phyloP scores from a whole-genome alignment of 345 rosid species.

The Noccaea caerulescens region DNA sequence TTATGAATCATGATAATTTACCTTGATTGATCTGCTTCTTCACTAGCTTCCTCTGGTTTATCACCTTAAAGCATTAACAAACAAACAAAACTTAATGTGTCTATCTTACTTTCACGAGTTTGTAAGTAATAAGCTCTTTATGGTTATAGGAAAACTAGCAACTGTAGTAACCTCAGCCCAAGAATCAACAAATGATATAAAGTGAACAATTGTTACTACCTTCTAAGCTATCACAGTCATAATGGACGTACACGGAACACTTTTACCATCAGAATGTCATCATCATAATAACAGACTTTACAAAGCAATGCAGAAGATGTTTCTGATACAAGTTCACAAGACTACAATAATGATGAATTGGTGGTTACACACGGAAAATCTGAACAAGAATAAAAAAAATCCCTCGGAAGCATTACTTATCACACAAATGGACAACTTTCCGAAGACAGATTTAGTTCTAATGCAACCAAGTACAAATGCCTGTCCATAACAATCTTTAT shows the following conservation, averaged over 20 bases:
- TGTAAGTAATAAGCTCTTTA: slow-evolving; percentile 5
- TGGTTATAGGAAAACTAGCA: slow-evolving; percentile 5
- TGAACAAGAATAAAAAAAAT: not conserved
- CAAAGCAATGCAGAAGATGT: not conserved
- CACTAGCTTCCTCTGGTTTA: slow-evolving; percentile 49
- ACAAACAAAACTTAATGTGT: not conserved
- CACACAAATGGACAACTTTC: not conserved
- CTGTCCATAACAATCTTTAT: not conserved
- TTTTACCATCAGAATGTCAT: slow-evolving; percentile 9
- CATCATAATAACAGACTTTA: not conserved
- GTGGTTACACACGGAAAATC: not conserved
- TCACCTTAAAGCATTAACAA: slow-evolving; percentile 48
- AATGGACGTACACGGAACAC: not conserved
- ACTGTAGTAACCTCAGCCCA: not conserved
- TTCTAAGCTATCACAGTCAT: slow-evolving; percentile 3
- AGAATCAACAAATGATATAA: slow-evolving; percentile 16
- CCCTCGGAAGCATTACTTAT: slow-evolving; percentile 9
- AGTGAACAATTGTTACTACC: not conserved
- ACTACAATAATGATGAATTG: not conserved
- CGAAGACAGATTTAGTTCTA: slow-evolving; percentile 10
- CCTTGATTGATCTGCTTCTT: slow-evolving; percentile 50
- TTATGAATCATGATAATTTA: slow-evolving; percentile 38
- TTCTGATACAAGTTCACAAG: slow-evolving; percentile 20
- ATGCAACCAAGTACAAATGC: not conserved
- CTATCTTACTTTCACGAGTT: not conserved